A percentile compares a stretch with the other conserved stretches of the same genome.
phyloP scores from a whole-genome alignment of 2,329 filamentous ascomycete genomes.

The Tolypocladium paradoxum region DNA sequence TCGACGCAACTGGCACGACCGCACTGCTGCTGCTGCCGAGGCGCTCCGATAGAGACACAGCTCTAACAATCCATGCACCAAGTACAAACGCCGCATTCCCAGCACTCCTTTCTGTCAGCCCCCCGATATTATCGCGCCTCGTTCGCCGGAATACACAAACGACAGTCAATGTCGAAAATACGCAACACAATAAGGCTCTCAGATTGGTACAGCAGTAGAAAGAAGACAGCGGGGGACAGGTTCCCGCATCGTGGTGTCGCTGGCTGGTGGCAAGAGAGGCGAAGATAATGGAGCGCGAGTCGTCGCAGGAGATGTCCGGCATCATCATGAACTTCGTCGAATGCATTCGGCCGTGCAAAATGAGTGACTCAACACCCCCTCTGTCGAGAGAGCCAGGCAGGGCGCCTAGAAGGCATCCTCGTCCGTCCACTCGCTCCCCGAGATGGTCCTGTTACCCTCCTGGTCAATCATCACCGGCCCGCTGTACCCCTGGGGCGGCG shows the following conservation, averaged over 20 bases:
- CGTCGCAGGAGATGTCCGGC: slow-evolving; percentile 5
- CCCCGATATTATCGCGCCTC: not conserved
- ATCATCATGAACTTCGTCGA: slow-evolving; percentile 3
- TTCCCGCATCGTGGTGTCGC: not conserved
- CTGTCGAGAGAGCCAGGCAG: no score
- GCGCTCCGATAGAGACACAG: not conserved
- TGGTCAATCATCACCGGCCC: slow-evolving; percentile 40
- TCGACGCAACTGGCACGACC: not conserved
- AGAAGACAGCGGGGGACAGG: not conserved
- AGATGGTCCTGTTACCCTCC: slow-evolving; percentile 53
- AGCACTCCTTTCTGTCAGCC: not conserved
- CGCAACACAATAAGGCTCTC: not conserved
- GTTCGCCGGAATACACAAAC: not conserved
- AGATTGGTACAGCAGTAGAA: not conserved
- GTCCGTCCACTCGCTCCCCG: slow-evolving; percentile 57
- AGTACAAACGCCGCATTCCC: not conserved
- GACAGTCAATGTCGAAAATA: not conserved
- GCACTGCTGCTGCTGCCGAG: not conserved
- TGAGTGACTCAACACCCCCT: not conserved
- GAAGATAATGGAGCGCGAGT: not conserved
- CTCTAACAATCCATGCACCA: not conserved
- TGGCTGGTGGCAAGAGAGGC: no score
- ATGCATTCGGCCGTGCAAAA: not conserved
- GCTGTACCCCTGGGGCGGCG: slow-evolving; percentile 34
- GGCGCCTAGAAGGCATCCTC: slow-evolving; percentile 44